Percentiles rank a stretch among this genome's conserved stretches.
Evolutionary conservation across 306 rosid species (phyloP).

Genomic region (Benincasa hispida): DNA sequence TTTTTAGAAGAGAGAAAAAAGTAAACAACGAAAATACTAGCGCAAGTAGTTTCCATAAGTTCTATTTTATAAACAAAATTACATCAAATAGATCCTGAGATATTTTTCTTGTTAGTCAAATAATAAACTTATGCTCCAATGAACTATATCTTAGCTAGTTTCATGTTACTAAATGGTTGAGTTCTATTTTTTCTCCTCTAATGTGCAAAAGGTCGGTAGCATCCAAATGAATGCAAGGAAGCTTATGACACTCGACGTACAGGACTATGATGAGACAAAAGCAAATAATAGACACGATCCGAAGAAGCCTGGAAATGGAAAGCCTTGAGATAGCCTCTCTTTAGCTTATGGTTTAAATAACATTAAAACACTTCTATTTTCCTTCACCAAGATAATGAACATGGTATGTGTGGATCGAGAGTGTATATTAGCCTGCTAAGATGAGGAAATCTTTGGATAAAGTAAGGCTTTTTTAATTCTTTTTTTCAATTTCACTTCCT

Average conservation of each 20-base stretch:
- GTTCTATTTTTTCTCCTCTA: neutral
- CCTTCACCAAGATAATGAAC: neutral
- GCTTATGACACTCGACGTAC: constrained; percentile 1
- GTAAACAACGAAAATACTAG: neutral
- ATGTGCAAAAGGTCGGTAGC: neutral
- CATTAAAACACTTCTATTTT: neutral
- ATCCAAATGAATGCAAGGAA: constrained; percentile 3
- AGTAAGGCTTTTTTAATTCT: neutral
- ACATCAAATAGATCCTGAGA: too few species aligned
- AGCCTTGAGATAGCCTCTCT: neutral
- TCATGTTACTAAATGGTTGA: neutral
- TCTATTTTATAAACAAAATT: too few species aligned
- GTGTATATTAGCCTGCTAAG: neutral
- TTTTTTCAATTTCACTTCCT: neutral
- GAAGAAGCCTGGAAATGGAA: constrained; percentile 14
- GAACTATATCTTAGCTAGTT: neutral
- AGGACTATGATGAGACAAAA: constrained; percentile 3
- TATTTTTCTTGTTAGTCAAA: too few species aligned
- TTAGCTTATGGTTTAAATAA: neutral
- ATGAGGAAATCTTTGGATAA: neutral
- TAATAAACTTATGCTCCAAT: too few species aligned
- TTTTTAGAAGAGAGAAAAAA: neutral
- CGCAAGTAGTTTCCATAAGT: too few species aligned
- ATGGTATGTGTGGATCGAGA: neutral
- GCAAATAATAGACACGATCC: constrained; percentile 13